Evolutionary conservation across 2,329 filamentous ascomycete genomes (phyloP).

Genomic region (Nannizziopsis arthrosporioides): DNA sequence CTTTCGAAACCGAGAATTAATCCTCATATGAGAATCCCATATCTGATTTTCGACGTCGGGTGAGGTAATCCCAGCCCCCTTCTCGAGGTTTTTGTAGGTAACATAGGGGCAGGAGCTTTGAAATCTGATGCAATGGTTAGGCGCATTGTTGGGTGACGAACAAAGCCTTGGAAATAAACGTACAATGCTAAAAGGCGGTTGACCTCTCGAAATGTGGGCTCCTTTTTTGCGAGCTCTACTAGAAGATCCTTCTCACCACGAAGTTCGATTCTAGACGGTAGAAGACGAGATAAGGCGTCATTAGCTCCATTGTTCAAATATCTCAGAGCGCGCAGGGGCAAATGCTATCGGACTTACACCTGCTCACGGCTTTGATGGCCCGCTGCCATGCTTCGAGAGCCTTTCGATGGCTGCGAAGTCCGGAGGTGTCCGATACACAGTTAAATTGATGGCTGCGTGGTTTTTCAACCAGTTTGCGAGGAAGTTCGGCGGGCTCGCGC

Average conservation of each 20-base stretch:
- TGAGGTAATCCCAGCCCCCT: neutral
- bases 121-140: conserved; percentile 39
- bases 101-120: conserved; percentile 60
- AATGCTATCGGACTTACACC: neutral
- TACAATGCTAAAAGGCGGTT: conserved; percentile 30
- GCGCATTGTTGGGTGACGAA: neutral
- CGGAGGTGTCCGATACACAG: neutral
- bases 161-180: neutral
- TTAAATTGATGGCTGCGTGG: conserved; percentile 1
- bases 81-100: conserved; percentile 53
- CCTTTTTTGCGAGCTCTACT: conserved; percentile 39
- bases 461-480: conserved; percentile 7
- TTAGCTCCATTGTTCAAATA: neutral
- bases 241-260: conserved; percentile 40
- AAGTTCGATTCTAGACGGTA: conserved; percentile 14
- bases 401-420: neutral
- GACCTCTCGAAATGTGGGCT: conserved; percentile 41
- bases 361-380: conserved; percentile 1
- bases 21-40: conserved; percentile 66
- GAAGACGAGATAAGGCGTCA: neutral
- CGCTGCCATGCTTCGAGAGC: conserved; percentile 9
- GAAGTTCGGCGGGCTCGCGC: conserved; percentile 1
- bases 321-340: neutral
- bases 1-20: conserved; percentile 69
- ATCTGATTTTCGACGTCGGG: conserved; percentile 55